Evolutionary conservation across 192 early-diverging fungal genomes (phyloP).

Genomic region (Lunasporangiospora selenospora): DNA sequence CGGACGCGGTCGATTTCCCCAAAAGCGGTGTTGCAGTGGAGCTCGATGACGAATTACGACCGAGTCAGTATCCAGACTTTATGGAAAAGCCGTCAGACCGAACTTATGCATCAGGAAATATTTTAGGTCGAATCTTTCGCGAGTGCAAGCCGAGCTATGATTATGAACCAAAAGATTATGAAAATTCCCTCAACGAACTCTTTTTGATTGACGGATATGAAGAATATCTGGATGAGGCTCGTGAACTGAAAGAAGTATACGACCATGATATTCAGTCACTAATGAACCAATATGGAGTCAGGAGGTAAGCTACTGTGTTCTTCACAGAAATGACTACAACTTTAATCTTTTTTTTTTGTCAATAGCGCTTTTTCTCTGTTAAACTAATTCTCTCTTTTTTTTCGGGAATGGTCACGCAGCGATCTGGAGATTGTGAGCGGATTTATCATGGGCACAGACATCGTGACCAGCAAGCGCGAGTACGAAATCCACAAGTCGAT

Average conservation of each 20-base stretch:
- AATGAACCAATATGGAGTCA: conserved; percentile 73
- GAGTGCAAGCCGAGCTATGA: conserved; percentile 49
- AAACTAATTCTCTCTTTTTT: neutral
- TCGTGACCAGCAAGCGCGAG: conserved; percentile 55
- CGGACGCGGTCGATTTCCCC: conserved; percentile 77
- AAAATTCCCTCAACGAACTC: conserved; percentile 44
- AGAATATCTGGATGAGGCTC: conserved; percentile 58
- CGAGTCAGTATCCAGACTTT: conserved; percentile 67
- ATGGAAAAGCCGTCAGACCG: conserved; percentile 69
- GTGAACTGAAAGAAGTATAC: conserved; percentile 48
- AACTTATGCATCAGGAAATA: conserved; percentile 59
- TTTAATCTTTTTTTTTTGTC: neutral
- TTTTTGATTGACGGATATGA: conserved; percentile 58
- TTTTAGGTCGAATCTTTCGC: conserved; percentile 62
- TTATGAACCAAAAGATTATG: conserved; percentile 52
- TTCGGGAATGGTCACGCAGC: conserved; percentile 11
- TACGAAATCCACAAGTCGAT: conserved; percentile 60
- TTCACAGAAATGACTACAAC: too few species aligned
- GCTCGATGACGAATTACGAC: conserved; percentile 49
- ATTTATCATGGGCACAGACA: conserved; percentile 33
- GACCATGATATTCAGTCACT: conserved; percentile 59
- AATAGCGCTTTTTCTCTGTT: too few species aligned
- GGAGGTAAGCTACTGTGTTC: conserved; percentile 15
- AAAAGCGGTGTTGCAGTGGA: conserved; percentile 69
- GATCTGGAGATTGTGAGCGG: conserved; percentile 50